Percentiles rank a stretch among this genome's conserved stretches.
These are phyloP conservation scores for Wickerhamiella azymoides DNA, from an alignment of 805 yeast genomes.

Conservation along the genomic window DNA sequence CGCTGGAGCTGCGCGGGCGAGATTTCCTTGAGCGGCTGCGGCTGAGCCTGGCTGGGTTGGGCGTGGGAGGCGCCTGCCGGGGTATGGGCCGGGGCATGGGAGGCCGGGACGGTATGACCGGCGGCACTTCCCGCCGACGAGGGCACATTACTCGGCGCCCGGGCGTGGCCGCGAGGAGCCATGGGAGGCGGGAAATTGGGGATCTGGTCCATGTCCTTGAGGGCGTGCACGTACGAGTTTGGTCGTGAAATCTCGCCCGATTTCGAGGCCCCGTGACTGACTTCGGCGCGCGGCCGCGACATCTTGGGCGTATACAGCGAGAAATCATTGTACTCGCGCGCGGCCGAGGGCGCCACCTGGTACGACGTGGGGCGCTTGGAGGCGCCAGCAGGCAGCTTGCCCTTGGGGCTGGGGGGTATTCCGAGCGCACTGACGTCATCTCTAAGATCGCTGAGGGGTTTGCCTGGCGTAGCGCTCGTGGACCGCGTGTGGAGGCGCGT, in stretches of 20 bases:
- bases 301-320: constrained; percentile 18
- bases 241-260: constrained; percentile 26
- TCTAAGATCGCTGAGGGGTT: constrained; percentile 1
- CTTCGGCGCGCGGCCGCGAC: constrained; percentile 24
- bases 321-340: constrained; percentile 5
- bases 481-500: constrained; percentile 6
- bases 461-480: constrained; percentile 4
- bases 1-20: too few relatives aligned
- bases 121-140: too few relatives aligned
- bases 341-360: constrained; percentile 20
- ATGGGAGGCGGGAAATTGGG: constrained; percentile 8
- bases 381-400: constrained; percentile 11
- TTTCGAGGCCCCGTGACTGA: constrained; percentile 22
- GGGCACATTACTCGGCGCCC: too few relatives aligned
- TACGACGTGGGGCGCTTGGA: constrained; percentile 27
- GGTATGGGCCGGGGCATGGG: not conserved
- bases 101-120: not conserved
- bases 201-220: constrained; percentile 8
- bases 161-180: too few relatives aligned
- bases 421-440: constrained; percentile 19
- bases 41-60: not conserved
- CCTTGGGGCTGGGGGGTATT: constrained; percentile 14
- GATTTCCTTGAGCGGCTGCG: not conserved
- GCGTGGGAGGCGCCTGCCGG: not conserved
- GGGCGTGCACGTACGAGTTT: constrained; percentile 14